Conservation (phyloP, 805 yeast species). For the Teunomyces cretensis region DNA sequence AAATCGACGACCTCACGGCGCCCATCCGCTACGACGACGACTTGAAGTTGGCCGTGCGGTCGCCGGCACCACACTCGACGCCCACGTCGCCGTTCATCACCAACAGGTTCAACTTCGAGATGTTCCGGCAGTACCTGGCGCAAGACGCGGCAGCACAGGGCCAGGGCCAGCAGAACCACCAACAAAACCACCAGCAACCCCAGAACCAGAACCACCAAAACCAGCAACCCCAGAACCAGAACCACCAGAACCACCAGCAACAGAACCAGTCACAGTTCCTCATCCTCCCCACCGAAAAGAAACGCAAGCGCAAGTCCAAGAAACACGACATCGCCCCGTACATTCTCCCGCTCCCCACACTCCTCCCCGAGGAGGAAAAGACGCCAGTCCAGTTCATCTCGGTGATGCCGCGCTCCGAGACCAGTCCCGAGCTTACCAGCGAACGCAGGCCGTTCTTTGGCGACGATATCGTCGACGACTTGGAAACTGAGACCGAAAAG, state of each 20-base stretch:
- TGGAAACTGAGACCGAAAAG: slow-evolving; percentile 1
- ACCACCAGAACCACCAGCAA: background rate
- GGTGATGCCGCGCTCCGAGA: background rate
- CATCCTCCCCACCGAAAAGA: background rate
- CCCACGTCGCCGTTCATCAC: slow-evolving; percentile 19
- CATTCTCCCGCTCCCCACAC: slow-evolving; percentile 14
- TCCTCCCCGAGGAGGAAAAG: slow-evolving; percentile 5
- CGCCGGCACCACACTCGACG: slow-evolving; percentile 13
- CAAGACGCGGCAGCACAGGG: background rate
- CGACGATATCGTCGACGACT: background rate
- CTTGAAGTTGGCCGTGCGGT: slow-evolving; percentile 3
- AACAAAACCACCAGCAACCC: slow-evolving; percentile 6
- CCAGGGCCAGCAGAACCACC: background rate
- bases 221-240: slow-evolving; percentile 3
- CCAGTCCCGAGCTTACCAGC: background rate
- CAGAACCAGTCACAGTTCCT: background rate
- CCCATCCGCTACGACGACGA: slow-evolving; percentile 3
- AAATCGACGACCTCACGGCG: slow-evolving; percentile 18
- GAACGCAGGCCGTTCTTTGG: slow-evolving; percentile 5
- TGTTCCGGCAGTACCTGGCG: slow-evolving; percentile 2
- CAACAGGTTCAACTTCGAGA: slow-evolving; percentile 18
- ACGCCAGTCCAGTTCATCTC: slow-evolving; percentile 2
- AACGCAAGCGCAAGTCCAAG: background rate
- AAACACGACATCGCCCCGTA: slow-evolving; percentile 4
- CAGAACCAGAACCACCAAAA: background rate